A percentile compares a stretch with the other conserved stretches of the same genome.
Evolutionary conservation across 192 early-diverging fungal genomes (phyloP).

Genomic region (Coemansia furcata): DNA sequence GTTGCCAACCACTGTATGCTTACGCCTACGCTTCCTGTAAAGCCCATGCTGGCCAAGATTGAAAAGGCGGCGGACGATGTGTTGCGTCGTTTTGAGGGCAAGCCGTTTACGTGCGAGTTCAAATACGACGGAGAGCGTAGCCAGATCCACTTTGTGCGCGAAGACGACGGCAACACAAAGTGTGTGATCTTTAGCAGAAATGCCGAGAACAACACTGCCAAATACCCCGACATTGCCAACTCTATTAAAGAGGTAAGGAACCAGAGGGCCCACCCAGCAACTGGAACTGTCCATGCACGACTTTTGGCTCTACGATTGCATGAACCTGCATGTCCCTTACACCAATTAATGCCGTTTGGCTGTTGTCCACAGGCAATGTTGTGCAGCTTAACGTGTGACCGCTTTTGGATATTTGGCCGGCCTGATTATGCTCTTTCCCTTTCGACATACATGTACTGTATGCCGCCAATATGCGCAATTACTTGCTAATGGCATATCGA

Average conservation of each 20-base stretch:
- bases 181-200: constrained; percentile 91
- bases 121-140: constrained; percentile 98
- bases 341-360: not conserved
- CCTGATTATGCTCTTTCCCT: not conserved
- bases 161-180: constrained; percentile 59
- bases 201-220: constrained; percentile 87
- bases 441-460: not conserved
- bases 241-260: constrained; percentile 64
- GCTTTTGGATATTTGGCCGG: not conserved
- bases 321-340: not conserved
- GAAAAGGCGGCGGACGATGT: constrained; percentile 93
- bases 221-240: constrained; percentile 92
- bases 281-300: not conserved
- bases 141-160: constrained; percentile 80
- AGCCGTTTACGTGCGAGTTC: constrained; percentile 95
- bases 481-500: not conserved
- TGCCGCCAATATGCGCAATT: not conserved
- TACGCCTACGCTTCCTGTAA: constrained; percentile 92
- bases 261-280: not conserved
- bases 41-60: constrained; percentile 99
- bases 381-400: not conserved
- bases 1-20: constrained; percentile 81
- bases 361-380: not conserved
- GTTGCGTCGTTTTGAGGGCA: constrained; percentile 88
- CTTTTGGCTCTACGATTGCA: not conserved